These are phyloP conservation scores for Xylaria sp. DNA, from an alignment of 2,329 filamentous ascomycete species.

Conservation along the genomic window DNA sequence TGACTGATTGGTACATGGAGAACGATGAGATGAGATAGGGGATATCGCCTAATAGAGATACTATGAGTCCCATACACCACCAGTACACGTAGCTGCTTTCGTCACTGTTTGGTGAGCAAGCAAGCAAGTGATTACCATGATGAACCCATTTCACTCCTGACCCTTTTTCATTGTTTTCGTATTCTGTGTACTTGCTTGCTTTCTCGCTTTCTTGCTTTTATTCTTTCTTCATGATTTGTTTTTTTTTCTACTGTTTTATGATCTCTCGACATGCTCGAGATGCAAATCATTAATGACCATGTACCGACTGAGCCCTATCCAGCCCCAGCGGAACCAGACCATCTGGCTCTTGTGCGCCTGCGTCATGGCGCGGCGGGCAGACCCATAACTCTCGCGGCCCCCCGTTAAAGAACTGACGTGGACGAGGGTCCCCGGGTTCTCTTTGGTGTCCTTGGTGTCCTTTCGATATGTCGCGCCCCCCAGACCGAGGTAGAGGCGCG, in stretches of 20 bases:
- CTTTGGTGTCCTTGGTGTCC: constrained; percentile 44
- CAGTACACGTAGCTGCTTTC: neutral
- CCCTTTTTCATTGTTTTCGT: too few relatives aligned
- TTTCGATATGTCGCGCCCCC: too few relatives aligned
- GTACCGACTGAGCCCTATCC: constrained; percentile 89
- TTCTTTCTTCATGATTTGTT: neutral
- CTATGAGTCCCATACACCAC: neutral
- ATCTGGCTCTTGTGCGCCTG: constrained; percentile 92
- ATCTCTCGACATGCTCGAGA: constrained; percentile 51
- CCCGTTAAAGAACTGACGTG: constrained; percentile 73
- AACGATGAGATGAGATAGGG: neutral
- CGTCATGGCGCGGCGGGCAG: constrained; percentile 86
- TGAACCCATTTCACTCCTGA: too few relatives aligned
- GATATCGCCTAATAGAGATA: neutral
- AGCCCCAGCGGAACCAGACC: constrained; percentile 97
- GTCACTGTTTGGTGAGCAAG: neutral
- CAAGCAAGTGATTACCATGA: neutral
- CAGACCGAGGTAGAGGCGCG: constrained; percentile 63
- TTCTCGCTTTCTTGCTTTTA: too few relatives aligned
- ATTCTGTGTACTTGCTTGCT: too few relatives aligned
- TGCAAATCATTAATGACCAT: constrained; percentile 93
- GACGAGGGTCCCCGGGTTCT: constrained; percentile 66
- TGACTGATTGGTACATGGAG: neutral
- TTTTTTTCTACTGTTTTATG: constrained; percentile 18
- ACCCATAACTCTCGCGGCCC: constrained; percentile 55